Base-by-base conservation (phyloP, 176 grass and related monocot genomes). In the Oryza glumipatula region DNA sequence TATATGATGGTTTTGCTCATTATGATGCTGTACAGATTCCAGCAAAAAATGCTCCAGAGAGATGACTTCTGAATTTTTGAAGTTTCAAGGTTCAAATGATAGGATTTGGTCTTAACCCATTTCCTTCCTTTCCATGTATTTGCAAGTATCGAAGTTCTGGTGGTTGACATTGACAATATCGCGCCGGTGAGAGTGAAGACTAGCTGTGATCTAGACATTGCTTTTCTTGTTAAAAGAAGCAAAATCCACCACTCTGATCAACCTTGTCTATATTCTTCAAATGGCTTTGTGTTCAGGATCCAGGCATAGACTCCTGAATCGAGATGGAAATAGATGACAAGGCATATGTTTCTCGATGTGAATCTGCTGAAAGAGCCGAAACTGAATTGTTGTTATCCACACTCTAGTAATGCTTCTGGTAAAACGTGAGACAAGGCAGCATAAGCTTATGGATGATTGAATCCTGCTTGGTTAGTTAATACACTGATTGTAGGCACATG, bases 1-100 rank as follows among this genome's bases (percentile, higher is more conserved):
- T 99, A 36, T 99, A 91, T 89, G 83, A 99, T 91, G 96, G 96
- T 72, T 99, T 94, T 89, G 96, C 93, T 33, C 96, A 99, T 89
- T 99, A 99, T 86, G 96, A 99, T 82, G 94, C 93, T 35, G 68
- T 99, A 38, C 78, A 74, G 76, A 88, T 96, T 76, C 91, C 86
- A 82, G 81, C 72, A 64, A 81, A 76, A 41, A 78, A 61, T 51
- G 68, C 46, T 76, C 78, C 81, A 26, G 82, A 88, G 72, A 76
- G 81, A 61, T 80, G 73, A 82, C 74, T 82, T 77, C 4, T 91
- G 78, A 68, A 88, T 23, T 2, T 52, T 72, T 54, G 46, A 12
- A 38, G 6, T 7, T 7, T 61, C 41, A 6, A 44, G 22, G 24
- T 83, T 64, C 68, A 82, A 69, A 82, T n/a, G 51, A 16, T 56